Evolutionary conservation across 768 basidiomycete species (phyloP).

Genomic region (Termitomyces sp.): DNA sequence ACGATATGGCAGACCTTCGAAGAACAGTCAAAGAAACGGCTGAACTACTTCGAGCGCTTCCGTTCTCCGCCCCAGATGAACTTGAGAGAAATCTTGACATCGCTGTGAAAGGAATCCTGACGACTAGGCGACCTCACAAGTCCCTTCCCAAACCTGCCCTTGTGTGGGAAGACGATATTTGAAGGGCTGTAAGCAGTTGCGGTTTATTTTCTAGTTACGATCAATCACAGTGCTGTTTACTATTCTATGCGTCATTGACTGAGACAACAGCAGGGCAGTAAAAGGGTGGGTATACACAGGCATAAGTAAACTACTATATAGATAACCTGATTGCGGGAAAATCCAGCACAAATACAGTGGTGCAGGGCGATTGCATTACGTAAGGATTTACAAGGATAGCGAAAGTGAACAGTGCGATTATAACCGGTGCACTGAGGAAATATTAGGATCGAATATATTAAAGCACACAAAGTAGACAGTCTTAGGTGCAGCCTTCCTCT

Average conservation of each 20-base stretch:
- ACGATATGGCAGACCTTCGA: slow-evolving; percentile 22
- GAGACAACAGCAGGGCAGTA: neutral
- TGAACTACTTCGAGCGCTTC: slow-evolving; percentile 21
- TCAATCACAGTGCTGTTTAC: neutral
- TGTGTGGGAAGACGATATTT: slow-evolving; percentile 5
- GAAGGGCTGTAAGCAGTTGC: neutral
- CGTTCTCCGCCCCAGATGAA: slow-evolving; percentile 13
- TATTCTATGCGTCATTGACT: neutral
- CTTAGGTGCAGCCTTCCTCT: neutral
- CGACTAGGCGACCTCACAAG: slow-evolving; percentile 8
- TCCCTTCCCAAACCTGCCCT: slow-evolving; percentile 15
- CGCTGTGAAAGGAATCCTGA: slow-evolving; percentile 30
- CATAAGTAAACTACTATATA: neutral
- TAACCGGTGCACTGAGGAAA: neutral
- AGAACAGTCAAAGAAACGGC: slow-evolving; percentile 20
- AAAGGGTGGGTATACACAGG: neutral
- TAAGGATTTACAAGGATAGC: neutral
- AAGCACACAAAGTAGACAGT: neutral
- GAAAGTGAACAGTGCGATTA: neutral
- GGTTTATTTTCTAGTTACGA: neutral
- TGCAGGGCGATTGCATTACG: neutral
- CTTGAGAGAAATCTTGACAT: slow-evolving; percentile 20
- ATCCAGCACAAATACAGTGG: neutral
- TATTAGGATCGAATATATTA: neutral
- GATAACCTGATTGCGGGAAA: neutral